Evolutionary conservation across 2,329 filamentous ascomycete genomes (phyloP).

Genomic region (Sordariomycetes sp.): DNA sequence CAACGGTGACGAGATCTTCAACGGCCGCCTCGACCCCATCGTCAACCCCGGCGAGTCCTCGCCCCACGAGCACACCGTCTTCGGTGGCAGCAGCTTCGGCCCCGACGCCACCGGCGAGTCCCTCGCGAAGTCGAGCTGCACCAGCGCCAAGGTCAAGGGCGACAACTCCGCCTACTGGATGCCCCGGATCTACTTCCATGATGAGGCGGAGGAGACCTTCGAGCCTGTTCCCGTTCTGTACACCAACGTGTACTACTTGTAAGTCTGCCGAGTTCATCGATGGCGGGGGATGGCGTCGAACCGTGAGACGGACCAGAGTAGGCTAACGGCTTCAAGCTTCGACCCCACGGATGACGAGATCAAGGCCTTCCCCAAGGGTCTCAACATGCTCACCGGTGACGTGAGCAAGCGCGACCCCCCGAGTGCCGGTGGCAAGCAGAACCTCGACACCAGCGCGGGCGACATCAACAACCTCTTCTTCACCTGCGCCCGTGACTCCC

Average conservation of each 20-base stretch:
- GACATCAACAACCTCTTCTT: constrained; percentile 44
- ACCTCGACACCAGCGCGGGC: constrained; percentile 41
- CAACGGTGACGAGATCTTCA: constrained; percentile 52
- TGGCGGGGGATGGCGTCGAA: background rate
- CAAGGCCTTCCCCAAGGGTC: constrained; percentile 57
- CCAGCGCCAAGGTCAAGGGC: constrained; percentile 55
- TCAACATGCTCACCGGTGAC: constrained; percentile 63
- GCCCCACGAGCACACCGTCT: constrained; percentile 58
- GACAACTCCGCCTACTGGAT: constrained; percentile 74
- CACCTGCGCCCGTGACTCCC: constrained; percentile 47
- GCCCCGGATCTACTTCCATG: constrained; percentile 57
- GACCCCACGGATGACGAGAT: constrained; percentile 54
- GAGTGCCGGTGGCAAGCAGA: constrained; percentile 33
- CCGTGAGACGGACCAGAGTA: background rate
- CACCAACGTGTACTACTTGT: constrained; percentile 67
- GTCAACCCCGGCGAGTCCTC: constrained; percentile 48
- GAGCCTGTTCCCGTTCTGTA: constrained; percentile 60
- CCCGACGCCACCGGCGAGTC: constrained; percentile 49
- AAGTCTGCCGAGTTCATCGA: background rate
- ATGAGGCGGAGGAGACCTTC: constrained; percentile 51
- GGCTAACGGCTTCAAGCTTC: constrained; percentile 23
- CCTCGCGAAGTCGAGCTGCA: constrained; percentile 54
- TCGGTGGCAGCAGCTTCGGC: constrained; percentile 60
- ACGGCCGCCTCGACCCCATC: constrained; percentile 57
- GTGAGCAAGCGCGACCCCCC: constrained; percentile 46